These are phyloP conservation scores for Rhizomucor pusillus DNA, from an alignment of 371 early-diverging fungal genomes.

Conservation along the genomic window DNA sequence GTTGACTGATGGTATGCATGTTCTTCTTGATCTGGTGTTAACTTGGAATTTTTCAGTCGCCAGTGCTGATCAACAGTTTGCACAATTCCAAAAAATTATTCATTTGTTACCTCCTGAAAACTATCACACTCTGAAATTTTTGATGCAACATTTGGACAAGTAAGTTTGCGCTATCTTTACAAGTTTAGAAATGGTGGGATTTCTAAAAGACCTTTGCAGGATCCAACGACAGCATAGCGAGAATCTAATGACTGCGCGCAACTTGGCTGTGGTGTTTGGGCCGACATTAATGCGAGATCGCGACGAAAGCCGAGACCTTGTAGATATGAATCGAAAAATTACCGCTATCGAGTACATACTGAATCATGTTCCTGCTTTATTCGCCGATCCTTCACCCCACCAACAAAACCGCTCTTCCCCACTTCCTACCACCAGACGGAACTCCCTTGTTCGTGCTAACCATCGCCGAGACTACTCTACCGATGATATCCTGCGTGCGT, in stretches of 20 bases:
- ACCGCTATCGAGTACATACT: constrained; percentile 64
- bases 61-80: constrained; percentile 38
- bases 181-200: constrained; percentile 32
- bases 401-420: constrained; percentile 18
- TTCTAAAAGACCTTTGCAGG: constrained; percentile 28
- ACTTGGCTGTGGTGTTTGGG: constrained; percentile 91
- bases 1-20: constrained; percentile 31
- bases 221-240: constrained; percentile 51
- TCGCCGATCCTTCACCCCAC: constrained; percentile 9
- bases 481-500: constrained; percentile 8
- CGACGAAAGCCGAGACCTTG: constrained; percentile 65
- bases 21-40: neutral
- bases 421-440: constrained; percentile 10
- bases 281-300: constrained; percentile 80
- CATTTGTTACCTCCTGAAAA: constrained; percentile 41
- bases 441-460: constrained; percentile 3
- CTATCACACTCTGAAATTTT: constrained; percentile 40
- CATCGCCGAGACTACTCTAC: constrained; percentile 31
- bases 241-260: constrained; percentile 87
- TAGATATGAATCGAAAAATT: constrained; percentile 79
- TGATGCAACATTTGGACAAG: constrained; percentile 36
- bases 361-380: constrained; percentile 27
- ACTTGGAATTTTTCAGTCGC: no score
- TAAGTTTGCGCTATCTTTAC: constrained; percentile 17
- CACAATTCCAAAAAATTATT: constrained; percentile 19